Conservation (phyloP, 2,329 filamentous ascomycete species). For the Curvularia sp. region DNA sequence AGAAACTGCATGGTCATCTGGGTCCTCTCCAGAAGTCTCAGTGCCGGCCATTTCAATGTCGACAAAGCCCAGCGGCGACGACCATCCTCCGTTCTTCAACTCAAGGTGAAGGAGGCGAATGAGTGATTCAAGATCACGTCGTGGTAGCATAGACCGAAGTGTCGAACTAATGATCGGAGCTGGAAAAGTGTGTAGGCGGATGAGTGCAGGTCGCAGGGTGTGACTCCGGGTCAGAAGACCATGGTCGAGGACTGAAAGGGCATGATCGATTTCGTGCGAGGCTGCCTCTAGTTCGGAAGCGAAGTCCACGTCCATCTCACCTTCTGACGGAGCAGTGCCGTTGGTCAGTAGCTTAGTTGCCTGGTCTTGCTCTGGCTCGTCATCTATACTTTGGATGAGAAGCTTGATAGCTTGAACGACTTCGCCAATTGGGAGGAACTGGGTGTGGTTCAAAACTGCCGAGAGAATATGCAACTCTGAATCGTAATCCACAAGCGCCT, state of each 20-base stretch:
- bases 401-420: conserved; percentile 70
- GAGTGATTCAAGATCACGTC: conserved; percentile 72
- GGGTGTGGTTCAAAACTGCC: conserved; percentile 67
- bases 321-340: conserved; percentile 30
- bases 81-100: conserved; percentile 78
- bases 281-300: conserved; percentile 50
- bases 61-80: conserved; percentile 70
- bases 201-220: conserved; percentile 71
- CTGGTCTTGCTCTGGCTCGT: conserved; percentile 36
- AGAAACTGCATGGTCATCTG: conserved; percentile 71
- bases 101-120: conserved; percentile 76
- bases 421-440: conserved; percentile 70
- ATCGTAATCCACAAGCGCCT: conserved; percentile 69
- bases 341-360: conserved; percentile 52
- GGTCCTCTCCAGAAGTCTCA: conserved; percentile 55
- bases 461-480: conserved; percentile 71
- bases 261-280: conserved; percentile 67
- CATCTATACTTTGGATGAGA: conserved; percentile 73
- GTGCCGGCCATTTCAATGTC: conserved; percentile 49
- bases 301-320: conserved; percentile 47
- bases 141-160: conserved; percentile 68
- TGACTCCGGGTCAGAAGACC: conserved; percentile 68
- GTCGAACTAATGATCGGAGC: conserved; percentile 65
- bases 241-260: conserved; percentile 70
- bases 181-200: conserved; percentile 72